These are phyloP conservation scores for Jamesozyma hellenica DNA, from an alignment of 805 yeast species.

Conservation along the genomic window DNA sequence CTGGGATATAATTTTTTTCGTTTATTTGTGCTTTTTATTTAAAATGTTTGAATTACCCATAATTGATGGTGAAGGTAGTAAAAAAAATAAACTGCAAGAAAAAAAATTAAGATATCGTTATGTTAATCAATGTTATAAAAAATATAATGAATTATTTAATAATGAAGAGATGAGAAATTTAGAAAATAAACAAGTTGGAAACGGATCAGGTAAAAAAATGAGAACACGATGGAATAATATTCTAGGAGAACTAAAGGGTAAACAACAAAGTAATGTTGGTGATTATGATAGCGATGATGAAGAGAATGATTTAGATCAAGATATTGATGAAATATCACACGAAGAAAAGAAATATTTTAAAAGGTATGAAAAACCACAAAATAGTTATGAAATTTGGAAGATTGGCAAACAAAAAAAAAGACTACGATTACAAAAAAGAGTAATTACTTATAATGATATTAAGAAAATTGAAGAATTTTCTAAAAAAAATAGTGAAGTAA, in stretches of 20 bases:
- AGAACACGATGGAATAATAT: conserved; percentile 16
- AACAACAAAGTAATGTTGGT: background rate
- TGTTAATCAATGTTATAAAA: conserved; percentile 14
- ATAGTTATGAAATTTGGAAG: conserved; percentile 26
- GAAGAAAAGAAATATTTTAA: conserved; percentile 20
- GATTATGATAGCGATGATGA: conserved; percentile 10
- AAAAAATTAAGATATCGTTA: conserved; percentile 24
- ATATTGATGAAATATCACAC: background rate
- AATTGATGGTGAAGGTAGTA: conserved; percentile 4
- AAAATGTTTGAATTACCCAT: conserved; percentile 21
- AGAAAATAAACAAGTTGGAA: conserved; percentile 9
- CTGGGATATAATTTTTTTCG: too few species aligned
- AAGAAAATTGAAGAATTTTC: conserved; percentile 5
- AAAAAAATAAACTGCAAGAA: conserved; percentile 11
- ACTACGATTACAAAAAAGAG: conserved; percentile 12
- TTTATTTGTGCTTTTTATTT: background rate
- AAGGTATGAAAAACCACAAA: conserved; percentile 26
- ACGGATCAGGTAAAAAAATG: conserved; percentile 4
- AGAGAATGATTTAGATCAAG: conserved; percentile 1
- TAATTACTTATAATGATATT: conserved; percentile 12
- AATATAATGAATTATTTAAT: conserved; percentile 7
- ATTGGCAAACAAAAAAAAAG: conserved; percentile 6
- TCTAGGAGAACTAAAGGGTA: conserved; percentile 9
- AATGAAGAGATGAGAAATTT: conserved; percentile 7
- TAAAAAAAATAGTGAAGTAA: background rate